Evolutionary conservation across 495 filamentous ascomycete species (phyloP), one percentile per base, ranked within the genome.

Genomic region (Penicillium paxilli): DNA sequence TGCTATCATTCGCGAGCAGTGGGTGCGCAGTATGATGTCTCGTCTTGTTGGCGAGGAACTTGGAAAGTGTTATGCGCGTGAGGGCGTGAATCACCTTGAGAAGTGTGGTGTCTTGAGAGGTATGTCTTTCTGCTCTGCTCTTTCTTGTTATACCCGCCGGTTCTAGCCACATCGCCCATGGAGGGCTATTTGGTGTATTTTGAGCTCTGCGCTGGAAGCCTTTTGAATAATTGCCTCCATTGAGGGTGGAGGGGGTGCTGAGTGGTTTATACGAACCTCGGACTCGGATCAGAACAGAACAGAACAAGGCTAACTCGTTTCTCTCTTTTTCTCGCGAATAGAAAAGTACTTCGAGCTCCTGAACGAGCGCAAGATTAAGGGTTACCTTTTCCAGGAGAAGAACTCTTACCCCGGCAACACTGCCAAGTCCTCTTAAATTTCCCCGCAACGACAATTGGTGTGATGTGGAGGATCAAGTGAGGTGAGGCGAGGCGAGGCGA

Each of bases 21-120:
- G 95, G 95, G 91, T 98, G 23, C 85, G 84, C 69, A 87, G 85
- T 62, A 98, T 98, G 94, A 98, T 97, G 94, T 89, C 90, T 17
- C 80, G 94, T 54, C 77, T 98, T 47, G 90, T 98, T 28, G 81
- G 92, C 33, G 90, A 98, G 74, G 95, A 98, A 77, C 71, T 98
- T 74, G 85, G 90, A 62, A 96, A 96, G 80, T 98, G 94, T 75
- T 98, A 98, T 79, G 82, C 83, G 65, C 81, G 87, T 52, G 92
- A 98, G 74, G 94, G 94, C 4, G 90, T 96, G 51, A 98, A 98
- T 73, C 94, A 98, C 73, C 72, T 98, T 60, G 93, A 96, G 83
- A 98, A 97, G 78, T 98, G 94, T 73, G 91, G 90, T 63, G 75
- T 78, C 65, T 73, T 96, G 75, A 83, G 95, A 87, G 92, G 94